A percentile compares a stretch with the other conserved stretches of the same genome.
These are phyloP conservation scores for Aspergillus kassunensis DNA, from an alignment of 495 filamentous ascomycete genomes.

Conservation along the genomic window DNA sequence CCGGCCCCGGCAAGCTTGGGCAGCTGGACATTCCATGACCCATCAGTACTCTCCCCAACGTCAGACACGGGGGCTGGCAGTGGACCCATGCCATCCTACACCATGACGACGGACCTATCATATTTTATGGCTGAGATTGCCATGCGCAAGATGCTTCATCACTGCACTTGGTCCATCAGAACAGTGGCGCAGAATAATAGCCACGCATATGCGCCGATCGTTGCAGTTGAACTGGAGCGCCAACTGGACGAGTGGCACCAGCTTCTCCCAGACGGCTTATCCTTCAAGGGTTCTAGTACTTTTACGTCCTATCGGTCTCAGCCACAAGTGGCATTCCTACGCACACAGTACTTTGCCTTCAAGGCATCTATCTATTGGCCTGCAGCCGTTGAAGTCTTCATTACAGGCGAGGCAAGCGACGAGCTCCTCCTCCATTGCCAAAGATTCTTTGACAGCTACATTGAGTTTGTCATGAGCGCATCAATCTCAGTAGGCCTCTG, in stretches of 20 bases:
- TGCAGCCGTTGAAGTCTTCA: background rate
- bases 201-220: constrained; percentile 2
- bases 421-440: background rate
- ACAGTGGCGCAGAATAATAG: background rate
- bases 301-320: background rate
- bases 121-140: constrained; percentile 11
- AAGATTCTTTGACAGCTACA: background rate
- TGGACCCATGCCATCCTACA: no score
- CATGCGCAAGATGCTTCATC: constrained; percentile 10
- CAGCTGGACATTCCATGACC: background rate
- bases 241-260: constrained; percentile 8
- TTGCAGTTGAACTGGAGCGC: background rate
- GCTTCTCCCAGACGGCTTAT: background rate
- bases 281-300: background rate
- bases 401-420: background rate
- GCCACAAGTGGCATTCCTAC: background rate
- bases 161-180: background rate
- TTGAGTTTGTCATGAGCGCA: background rate
- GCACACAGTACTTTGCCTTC: constrained; percentile 5
- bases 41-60: background rate
- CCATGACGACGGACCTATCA: background rate
- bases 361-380: constrained; percentile 10
- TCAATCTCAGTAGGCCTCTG: background rate
- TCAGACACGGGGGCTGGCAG: background rate
- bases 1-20: background rate